phyloP scores from a whole-genome alignment of 345 rosid species.

The Populus pruinosa region DNA sequence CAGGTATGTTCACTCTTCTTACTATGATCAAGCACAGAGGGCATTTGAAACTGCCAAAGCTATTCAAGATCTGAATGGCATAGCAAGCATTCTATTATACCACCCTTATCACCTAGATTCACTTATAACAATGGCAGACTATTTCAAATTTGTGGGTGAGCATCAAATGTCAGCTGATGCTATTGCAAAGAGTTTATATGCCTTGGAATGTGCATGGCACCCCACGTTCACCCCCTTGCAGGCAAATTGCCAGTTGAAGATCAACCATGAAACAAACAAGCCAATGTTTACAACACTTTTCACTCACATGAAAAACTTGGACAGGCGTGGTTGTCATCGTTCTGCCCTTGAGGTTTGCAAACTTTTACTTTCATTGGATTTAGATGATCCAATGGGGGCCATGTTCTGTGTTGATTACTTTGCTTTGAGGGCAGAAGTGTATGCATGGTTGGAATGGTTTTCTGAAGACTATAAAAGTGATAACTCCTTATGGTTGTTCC shows the following conservation, averaged over 20 bases:
- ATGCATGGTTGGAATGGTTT: slow-evolving; percentile 71
- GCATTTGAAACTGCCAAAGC: slow-evolving; percentile 82
- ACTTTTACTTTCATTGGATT: slow-evolving; percentile 70
- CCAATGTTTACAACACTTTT: slow-evolving; percentile 71
- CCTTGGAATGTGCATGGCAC: slow-evolving; percentile 87
- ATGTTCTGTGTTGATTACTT: slow-evolving; percentile 88
- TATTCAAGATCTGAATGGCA: slow-evolving; percentile 74
- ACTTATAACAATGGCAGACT: slow-evolving; percentile 88
- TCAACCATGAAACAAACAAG: slow-evolving; percentile 68
- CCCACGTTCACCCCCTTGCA: slow-evolving; percentile 70
- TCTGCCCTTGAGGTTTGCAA: slow-evolving; percentile 92
- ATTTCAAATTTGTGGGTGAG: slow-evolving; percentile 76
- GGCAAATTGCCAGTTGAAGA: slow-evolving; percentile 72
- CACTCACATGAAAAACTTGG: slow-evolving; percentile 85
- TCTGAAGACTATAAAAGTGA: slow-evolving; percentile 68
- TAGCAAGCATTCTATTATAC: slow-evolving; percentile 58
- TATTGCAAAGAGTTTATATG: slow-evolving; percentile 72
- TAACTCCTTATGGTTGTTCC: slow-evolving; percentile 82
- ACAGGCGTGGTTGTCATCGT: slow-evolving; percentile 84
- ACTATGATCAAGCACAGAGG: slow-evolving; percentile 70
- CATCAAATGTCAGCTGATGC: slow-evolving; percentile 87
- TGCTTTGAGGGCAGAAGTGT: slow-evolving; percentile 80
- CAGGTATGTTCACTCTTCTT: slow-evolving; percentile 55
- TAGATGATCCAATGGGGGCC: slow-evolving; percentile 81
- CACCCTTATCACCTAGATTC: slow-evolving; percentile 88